Conservation (phyloP, 805 yeast species). For the Saccharomycopsis fermentans region DNA sequence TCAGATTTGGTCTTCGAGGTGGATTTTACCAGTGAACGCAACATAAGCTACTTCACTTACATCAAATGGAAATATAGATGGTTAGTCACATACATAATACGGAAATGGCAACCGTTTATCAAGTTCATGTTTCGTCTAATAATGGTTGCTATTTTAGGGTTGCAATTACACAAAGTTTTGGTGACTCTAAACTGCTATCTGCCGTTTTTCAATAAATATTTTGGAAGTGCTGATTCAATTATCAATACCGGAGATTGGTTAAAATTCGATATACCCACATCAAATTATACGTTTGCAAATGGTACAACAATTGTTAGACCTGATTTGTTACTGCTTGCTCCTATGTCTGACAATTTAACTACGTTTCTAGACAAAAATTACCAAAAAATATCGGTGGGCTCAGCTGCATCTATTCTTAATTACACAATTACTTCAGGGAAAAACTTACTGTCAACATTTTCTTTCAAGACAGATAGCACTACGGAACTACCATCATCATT, state of each 20-base stretch:
- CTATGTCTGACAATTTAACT: background rate
- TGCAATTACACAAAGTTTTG: conserved; percentile 25
- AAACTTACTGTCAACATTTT: background rate
- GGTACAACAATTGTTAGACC: background rate
- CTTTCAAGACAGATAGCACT: background rate
- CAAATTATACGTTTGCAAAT: background rate
- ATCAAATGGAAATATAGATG: conserved; percentile 4
- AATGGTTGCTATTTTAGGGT: conserved; percentile 24
- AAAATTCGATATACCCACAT: background rate
- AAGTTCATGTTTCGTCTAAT: conserved; percentile 23
- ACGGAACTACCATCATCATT: background rate
- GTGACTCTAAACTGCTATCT: conserved; percentile 25
- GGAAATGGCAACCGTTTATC: background rate
- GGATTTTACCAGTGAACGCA: conserved; percentile 31
- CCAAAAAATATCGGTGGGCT: background rate
- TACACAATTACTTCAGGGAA: background rate
- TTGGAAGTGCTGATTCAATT: background rate
- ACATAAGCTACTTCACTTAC: conserved; percentile 20
- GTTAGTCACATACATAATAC: background rate
- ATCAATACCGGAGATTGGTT: background rate
- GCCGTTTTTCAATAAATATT: conserved; percentile 13
- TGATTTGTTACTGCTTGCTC: background rate
- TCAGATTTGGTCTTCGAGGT: conserved; percentile 23
- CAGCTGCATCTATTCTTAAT: background rate
- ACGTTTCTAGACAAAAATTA: background rate